These are phyloP conservation scores for Phyllosticta citriasiana DNA, from an alignment of 2,329 filamentous ascomycete species.

Conservation along the genomic window DNA sequence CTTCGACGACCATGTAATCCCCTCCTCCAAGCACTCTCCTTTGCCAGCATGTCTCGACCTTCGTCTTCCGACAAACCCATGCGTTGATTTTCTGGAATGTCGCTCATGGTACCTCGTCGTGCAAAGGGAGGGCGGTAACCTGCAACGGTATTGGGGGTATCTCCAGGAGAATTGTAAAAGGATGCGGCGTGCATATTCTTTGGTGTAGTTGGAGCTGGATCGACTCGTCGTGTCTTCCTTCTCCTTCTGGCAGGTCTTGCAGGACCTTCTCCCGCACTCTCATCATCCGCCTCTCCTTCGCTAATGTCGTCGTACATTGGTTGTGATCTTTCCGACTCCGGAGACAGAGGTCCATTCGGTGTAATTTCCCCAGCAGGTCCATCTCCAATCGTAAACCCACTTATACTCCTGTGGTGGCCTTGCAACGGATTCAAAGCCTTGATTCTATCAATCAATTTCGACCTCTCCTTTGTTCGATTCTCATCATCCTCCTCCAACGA, in stretches of 20 bases:
- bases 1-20: slow-evolving; percentile 27
- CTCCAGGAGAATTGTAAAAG: slow-evolving; percentile 35
- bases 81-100: slow-evolving; percentile 37
- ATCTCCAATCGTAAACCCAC: slow-evolving; percentile 34
- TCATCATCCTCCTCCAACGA: slow-evolving; percentile 53
- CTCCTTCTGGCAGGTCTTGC: slow-evolving; percentile 42
- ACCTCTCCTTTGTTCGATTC: slow-evolving; percentile 35
- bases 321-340: slow-evolving; percentile 39
- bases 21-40: slow-evolving; percentile 35
- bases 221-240: slow-evolving; percentile 51
- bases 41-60: slow-evolving; percentile 37
- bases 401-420: slow-evolving; percentile 41
- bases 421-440: slow-evolving; percentile 54
- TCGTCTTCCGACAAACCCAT: slow-evolving; percentile 42
- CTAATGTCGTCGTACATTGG: slow-evolving; percentile 47
- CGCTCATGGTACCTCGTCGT: slow-evolving; percentile 38
- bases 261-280: slow-evolving; percentile 64
- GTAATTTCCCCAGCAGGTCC: slow-evolving; percentile 29
- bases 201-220: slow-evolving; percentile 56
- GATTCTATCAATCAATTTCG: slow-evolving; percentile 67
- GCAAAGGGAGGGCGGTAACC: slow-evolving; percentile 46
- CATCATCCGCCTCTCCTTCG: slow-evolving; percentile 68
- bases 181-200: slow-evolving; percentile 40
- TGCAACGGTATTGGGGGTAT: slow-evolving; percentile 20
- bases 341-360: slow-evolving; percentile 32